Evolutionary conservation across 768 basidiomycete genomes (phyloP), one percentile per base, ranked within the genome.

Genomic region (Coprinellus aureogranulatus): DNA sequence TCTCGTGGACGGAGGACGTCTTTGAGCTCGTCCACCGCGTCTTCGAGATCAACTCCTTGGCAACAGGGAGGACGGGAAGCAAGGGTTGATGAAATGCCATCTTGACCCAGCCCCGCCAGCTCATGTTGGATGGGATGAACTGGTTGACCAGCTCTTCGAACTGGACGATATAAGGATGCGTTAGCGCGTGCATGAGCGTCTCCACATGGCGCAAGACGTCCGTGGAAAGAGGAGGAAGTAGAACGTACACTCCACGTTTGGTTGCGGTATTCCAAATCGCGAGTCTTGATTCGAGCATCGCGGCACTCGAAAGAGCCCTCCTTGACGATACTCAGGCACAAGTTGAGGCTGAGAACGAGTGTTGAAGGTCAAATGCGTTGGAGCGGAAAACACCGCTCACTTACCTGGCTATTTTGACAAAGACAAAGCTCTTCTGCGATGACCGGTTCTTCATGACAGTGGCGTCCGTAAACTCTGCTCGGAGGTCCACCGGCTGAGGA

Each of bases 401-500:
- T 40, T 61, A 84, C 88, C 88, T 90, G 12, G 86, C 81, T 20
- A 96, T 81, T 63, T 81, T 80, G 54, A 96, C 88, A 41, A 85
- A 77, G 45, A 94, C 83, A 63, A 95, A 96, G 5, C 86, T 93
- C 64, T 93, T 93, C 69, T 87, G 83, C 0, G 84, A 82, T 1
- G 93, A 92, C 6, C 94, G 83, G 12, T 79, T 82, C 67, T 86
- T 89, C 89, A 91, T 91, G 66, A 89, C 86, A n/a, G 83, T 81
- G 2, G 89, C 88, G 65, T 90, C 89, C 26, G 81, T 81, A 26
- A 73, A 72, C 53, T 70, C 70, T 55, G 47, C 11, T n/a, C 18
- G 2, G 18, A 22, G 41, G 16, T 44, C 44, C 30, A 22, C 14
- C 44, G 45, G 44, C 11, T 50, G 46, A 25, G 30, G 42, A 14